Conservation (phyloP, 805 yeast species). For the Jamesozyma spencerorum region DNA sequence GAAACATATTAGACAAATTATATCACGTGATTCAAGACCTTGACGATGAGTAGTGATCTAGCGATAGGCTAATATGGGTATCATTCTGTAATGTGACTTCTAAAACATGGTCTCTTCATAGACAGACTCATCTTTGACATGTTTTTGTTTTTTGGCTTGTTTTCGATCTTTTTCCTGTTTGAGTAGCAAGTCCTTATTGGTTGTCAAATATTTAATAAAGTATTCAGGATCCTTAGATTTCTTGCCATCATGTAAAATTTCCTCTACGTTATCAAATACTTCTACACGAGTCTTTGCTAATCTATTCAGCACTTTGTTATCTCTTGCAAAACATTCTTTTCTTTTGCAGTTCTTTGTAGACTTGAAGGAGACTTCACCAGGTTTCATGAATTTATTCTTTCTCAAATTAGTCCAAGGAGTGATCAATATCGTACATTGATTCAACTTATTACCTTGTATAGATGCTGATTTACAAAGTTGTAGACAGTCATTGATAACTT, state of each 20-base stretch:
- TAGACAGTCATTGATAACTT: slow-evolving; percentile 45
- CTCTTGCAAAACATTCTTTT: slow-evolving; percentile 44
- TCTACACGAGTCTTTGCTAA: slow-evolving; percentile 59
- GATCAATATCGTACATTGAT: slow-evolving; percentile 55
- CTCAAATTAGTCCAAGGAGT: slow-evolving; percentile 68
- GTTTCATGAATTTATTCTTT: slow-evolving; percentile 63
- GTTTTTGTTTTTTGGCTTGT: slow-evolving; percentile 12
- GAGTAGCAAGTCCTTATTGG: slow-evolving; percentile 14
- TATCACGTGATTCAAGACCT: not conserved
- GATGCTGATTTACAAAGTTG: slow-evolving; percentile 73
- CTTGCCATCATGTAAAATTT: slow-evolving; percentile 23
- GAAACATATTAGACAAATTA: too few species aligned
- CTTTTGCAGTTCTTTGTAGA: slow-evolving; percentile 46
- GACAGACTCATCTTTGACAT: not conserved
- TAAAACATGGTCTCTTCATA: not conserved
- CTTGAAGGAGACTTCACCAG: slow-evolving; percentile 70
- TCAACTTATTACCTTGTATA: slow-evolving; percentile 62
- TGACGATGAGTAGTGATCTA: too few species aligned
- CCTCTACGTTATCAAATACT: slow-evolving; percentile 27
- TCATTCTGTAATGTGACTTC: too few species aligned
- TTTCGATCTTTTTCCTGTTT: slow-evolving; percentile 19
- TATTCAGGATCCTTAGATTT: slow-evolving; percentile 24
- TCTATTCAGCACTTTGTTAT: slow-evolving; percentile 51
- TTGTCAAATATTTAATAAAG: slow-evolving; percentile 12
- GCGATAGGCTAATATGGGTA: too few species aligned